Base-by-base conservation (phyloP, 805 yeast genomes). In the Yarrowia sp. region DNA sequence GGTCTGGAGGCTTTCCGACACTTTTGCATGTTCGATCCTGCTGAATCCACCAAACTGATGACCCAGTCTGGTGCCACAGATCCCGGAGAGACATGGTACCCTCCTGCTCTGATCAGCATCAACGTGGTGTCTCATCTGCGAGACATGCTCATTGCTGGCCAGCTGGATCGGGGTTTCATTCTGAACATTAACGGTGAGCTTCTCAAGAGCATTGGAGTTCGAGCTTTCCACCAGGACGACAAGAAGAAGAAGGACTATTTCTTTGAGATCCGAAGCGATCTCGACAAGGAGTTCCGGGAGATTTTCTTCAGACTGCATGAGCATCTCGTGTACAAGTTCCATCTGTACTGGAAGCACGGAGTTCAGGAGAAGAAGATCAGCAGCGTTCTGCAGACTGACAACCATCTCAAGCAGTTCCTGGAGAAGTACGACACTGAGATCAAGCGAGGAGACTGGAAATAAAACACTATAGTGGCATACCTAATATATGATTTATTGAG, bases 71-170 rank as follows among this genome's bases (percentile, higher is more conserved):
- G 61, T 4, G 61, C 50, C 5, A 35, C 59, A 11, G 45, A 52
- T 22, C 59, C 68, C 1, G 49, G 40, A 15, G 9, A 14, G 26
- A 72, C 71, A 15, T 75, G 77, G 77, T 75, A 75, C 66, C 74
- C 76, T 5, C 61, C 74, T 19, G 77, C 77, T 4, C 72, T 75
- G 4, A 73, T 72, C 3, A 74, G 77, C 8, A 75, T 75, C 46
- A 70, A 72, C 8, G 19, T 75, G 10, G 69, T 71, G 19, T 43
- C 67, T 12, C 49, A 42, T 11, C 46, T 67, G 58, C 43, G 36
- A 36, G 67, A 67, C n/a, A 43, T 59, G 56, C 53, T 67, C n/a
- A 38, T 49, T 36, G 45, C 38, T 12, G 67, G 67, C 4, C 36
- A 48, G 5, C 48, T 63, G 14, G 67, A 63, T 26, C 45, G 67